phyloP scores from a whole-genome alignment of 495 filamentous ascomycete species.

The Penicillium robsamsonii region DNA sequence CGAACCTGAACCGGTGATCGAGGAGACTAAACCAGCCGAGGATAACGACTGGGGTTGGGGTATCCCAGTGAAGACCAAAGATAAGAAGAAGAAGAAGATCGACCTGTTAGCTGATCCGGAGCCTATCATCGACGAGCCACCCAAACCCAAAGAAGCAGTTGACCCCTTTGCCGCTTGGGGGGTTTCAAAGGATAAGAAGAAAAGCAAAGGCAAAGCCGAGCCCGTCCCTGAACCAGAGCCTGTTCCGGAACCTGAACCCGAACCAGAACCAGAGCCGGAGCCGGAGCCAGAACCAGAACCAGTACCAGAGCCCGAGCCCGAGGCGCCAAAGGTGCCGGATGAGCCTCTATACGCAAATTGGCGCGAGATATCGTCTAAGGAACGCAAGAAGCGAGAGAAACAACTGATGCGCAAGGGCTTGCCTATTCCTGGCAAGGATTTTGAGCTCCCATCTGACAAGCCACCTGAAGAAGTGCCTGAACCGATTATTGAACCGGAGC shows the following conservation, averaged over 20 bases:
- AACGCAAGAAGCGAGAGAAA: conserved; percentile 42
- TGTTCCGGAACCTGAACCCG: conserved; percentile 24
- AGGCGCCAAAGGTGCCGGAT: conserved; percentile 26
- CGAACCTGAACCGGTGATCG: conserved; percentile 22
- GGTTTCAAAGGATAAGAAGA: conserved; percentile 25
- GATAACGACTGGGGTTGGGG: conserved; percentile 37
- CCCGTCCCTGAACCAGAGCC: conserved; percentile 27
- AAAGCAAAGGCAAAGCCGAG: conserved; percentile 22
- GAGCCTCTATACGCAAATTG: conserved; percentile 42
- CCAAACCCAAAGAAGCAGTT: conserved; percentile 45
- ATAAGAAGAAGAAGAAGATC: conserved; percentile 44
- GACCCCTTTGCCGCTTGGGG: conserved; percentile 44
- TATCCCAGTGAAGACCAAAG: conserved; percentile 32
- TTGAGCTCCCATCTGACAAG: conserved; percentile 29
- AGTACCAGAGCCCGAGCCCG: conserved; percentile 31
- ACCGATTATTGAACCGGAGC: conserved; percentile 15
- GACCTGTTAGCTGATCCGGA: conserved; percentile 30
- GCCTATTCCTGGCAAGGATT: conserved; percentile 39
- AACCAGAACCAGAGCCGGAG: conserved; percentile 30
- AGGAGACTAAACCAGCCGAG: conserved; percentile 18
- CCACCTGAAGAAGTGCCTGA: conserved; percentile 15
- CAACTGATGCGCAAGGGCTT: conserved; percentile 34
- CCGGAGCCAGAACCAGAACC: conserved; percentile 31
- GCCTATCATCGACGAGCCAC: conserved; percentile 27
- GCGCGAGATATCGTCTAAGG: conserved; percentile 36